Evolutionary conservation across 495 filamentous ascomycete species (phyloP), one percentile per base, ranked within the genome.

Genomic region (Lasiosphaeria miniovina): DNA sequence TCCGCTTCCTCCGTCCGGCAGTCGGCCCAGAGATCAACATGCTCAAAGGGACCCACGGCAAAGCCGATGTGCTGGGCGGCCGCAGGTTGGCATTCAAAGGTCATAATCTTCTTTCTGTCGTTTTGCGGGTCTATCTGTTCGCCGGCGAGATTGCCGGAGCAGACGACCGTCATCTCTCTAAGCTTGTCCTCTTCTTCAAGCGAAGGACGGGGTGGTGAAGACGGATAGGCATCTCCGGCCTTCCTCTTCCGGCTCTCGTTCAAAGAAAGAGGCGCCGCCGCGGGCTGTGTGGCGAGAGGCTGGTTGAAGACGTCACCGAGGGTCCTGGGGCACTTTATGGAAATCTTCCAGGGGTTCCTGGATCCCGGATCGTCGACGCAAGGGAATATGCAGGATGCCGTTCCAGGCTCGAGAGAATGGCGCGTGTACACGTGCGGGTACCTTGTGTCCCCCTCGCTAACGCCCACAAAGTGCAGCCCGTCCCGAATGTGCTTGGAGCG

Each of bases 341-440:
- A 88, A 32, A 99, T 75, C 55, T 91, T 91, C 92, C 93, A 99
- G 2, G 84, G 85, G 69, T 87, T 93, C 56, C 90, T 83, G 36
- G 89, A 84, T 33, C 82, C 81, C 4, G 86, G 80, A 68, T 96
- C 89, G 68, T 98, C 95, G 32, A 97, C 78, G 63, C 93, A 97
- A 9, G 94, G 94, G 65, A 98, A 98, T 10, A 97, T 82, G 65
- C 87, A 88, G 56, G 85, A 93, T 5, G 90, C 88, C 41, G 83
- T 83, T n/a, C 92, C 91, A 5, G 90, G 84, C 52, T 86, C 86
- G 14, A 86, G 71, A 3, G 85, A 87, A 62, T 92, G 93, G 32
- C 87, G 90, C 0, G 95, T 93, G 69, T 93, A 99, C 1, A 88
- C 88, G 71, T 98, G 91, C 0, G 94, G 93, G 67, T 93, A 98